Evolutionary conservation across 1,284 basidiomycete genomes (phyloP), one percentile per base, ranked within the genome.

Genomic region (Irpex rosettiformis): DNA sequence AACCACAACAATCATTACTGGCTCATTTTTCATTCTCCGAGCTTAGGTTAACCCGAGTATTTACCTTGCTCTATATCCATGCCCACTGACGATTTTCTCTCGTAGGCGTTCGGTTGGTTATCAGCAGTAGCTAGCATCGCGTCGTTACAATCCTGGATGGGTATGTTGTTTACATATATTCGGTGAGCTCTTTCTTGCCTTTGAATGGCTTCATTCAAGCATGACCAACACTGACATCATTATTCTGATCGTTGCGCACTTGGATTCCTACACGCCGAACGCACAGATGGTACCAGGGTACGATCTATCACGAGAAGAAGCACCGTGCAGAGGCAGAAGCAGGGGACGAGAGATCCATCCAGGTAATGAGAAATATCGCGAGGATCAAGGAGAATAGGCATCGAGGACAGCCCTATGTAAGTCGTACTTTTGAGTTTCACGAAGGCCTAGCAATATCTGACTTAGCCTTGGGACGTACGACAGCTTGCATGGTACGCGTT

Each of bases 131-230:
- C 70, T 11, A 69, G 68, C 58, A 66, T 71, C 4, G 69, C 70
- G 3, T 69, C 68, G n/a, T 45, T 71, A 33, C 67, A 69, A 59
- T 70, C 70, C 3, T 71, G 70, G 70, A 61, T 63, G 1, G 70
- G 65, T 1, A 67, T 71, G 64, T 56, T 71, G 22, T 71, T 65
- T 58, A 71, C 69, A 2, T 71, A 71, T 40, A 70, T 71, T 52
- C 62, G 70, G 60, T 61, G 29, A 13, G 33, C n/a, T n/a, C n/a
- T n/a, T n/a, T n/a, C n/a, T n/a, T n/a, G n/a, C n/a, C n/a, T n/a
- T n/a, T n/a, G n/a, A n/a, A n/a, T n/a, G n/a, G n/a, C n/a, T n/a
- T n/a, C n/a, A n/a, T n/a, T n/a, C n/a, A n/a, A n/a, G n/a, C n/a
- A n/a, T n/a, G n/a, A n/a, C n/a, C n/a, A n/a, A n/a, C n/a, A n/a